Conservation (phyloP, 805 yeast genomes). For the Yarrowia divulgata region DNA sequence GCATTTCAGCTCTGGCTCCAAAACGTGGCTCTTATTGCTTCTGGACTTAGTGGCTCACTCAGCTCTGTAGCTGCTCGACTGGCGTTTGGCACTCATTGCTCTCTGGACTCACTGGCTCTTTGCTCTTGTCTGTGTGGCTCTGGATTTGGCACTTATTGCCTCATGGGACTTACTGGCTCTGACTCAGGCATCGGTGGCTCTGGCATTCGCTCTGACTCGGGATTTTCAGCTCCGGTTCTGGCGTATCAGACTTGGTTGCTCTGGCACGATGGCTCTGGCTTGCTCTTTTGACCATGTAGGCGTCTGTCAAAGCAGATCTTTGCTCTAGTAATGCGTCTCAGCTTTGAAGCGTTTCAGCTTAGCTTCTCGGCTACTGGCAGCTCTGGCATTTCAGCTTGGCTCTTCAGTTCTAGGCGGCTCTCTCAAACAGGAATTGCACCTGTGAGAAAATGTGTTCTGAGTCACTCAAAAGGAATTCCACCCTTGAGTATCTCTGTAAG, state of each 20-base stretch:
- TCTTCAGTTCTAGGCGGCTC: constrained; percentile 30
- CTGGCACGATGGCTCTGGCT: background rate
- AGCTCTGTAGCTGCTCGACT: background rate
- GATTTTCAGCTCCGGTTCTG: background rate
- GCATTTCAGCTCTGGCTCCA: background rate
- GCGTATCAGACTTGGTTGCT: background rate
- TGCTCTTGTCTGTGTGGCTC: background rate
- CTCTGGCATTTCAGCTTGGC: constrained; percentile 29
- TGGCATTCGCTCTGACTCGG: constrained; percentile 4
- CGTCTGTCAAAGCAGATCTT: constrained; percentile 22
- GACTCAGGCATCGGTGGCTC: background rate
- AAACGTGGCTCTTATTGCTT: constrained; percentile 1
- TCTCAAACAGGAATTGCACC: background rate
- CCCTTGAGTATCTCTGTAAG: constrained; percentile 9
- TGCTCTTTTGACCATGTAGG: constrained; percentile 15
- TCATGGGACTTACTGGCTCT: constrained; percentile 2
- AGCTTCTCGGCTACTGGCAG: constrained; percentile 6
- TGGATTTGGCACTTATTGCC: constrained; percentile 11
- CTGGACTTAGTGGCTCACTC: background rate
- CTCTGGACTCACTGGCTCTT: constrained; percentile 7
- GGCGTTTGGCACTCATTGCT: constrained; percentile 2
- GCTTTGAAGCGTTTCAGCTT: background rate
- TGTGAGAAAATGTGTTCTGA: background rate
- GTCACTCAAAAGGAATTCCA: constrained; percentile 18
- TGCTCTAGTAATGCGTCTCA: constrained; percentile 25